Conservation (phyloP, 306 rosid genomes). For the Medicago lupulina region DNA sequence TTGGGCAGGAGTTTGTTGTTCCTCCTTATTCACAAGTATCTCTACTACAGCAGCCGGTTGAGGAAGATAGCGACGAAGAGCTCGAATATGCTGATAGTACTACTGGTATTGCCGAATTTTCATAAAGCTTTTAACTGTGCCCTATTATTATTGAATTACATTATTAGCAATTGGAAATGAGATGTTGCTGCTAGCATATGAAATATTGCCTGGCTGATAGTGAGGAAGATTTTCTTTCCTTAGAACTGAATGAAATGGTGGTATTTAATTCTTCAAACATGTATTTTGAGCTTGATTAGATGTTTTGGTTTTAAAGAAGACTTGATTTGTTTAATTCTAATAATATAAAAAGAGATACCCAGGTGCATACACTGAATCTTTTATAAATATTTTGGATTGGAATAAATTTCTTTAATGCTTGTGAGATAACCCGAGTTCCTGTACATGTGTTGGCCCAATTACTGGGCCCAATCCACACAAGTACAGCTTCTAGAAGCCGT, state of each 20-base stretch:
- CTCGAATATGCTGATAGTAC: slow-evolving; percentile 93
- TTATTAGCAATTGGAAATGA: slow-evolving; percentile 25
- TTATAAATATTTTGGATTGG: slow-evolving; percentile 17
- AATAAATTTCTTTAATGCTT: slow-evolving; percentile 23
- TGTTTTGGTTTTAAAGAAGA: neutral
- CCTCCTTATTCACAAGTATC: slow-evolving; percentile 89
- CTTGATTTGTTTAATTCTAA: slow-evolving; percentile 1
- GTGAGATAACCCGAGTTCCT: no score
- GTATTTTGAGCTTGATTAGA: slow-evolving; percentile 5
- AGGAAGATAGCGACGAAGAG: slow-evolving; percentile 98
- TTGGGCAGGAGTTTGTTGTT: slow-evolving; percentile 78
- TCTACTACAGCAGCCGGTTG: slow-evolving; percentile 78
- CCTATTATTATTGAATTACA: slow-evolving; percentile 23
- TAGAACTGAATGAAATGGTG: neutral
- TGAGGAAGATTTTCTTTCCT: neutral
- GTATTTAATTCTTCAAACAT: slow-evolving; percentile 14
- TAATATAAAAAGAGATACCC: slow-evolving; percentile 8
- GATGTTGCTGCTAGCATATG: slow-evolving; percentile 4
- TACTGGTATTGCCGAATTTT: slow-evolving; percentile 64
- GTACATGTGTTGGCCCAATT: no score
- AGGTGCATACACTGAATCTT: slow-evolving; percentile 12
- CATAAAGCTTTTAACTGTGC: slow-evolving; percentile 41
- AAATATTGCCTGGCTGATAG: slow-evolving; percentile 28
- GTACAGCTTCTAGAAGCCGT: no score
- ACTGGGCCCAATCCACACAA: no score